phyloP scores from a whole-genome alignment of 2,329 filamentous ascomycete species.

The Arthrobotrys entomopaga region DNA sequence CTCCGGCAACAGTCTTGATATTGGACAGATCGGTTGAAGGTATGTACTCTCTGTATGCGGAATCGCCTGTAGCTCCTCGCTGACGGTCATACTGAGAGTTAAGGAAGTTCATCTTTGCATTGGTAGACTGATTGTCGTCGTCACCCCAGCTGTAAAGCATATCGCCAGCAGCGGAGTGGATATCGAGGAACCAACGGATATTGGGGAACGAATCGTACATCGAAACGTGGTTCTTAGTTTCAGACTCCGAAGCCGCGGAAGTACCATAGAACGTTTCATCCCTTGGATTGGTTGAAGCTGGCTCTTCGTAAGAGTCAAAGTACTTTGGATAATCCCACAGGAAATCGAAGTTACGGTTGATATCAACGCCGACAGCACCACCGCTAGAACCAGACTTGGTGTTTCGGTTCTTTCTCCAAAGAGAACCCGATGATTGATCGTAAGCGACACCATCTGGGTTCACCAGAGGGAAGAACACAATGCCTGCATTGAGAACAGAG shows the following conservation, averaged over 20 bases:
- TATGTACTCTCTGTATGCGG: slow-evolving; percentile 64
- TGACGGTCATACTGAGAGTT: slow-evolving; percentile 67
- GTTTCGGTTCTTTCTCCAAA: slow-evolving; percentile 71
- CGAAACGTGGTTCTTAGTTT: slow-evolving; percentile 69
- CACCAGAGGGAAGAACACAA: slow-evolving; percentile 67
- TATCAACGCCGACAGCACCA: slow-evolving; percentile 65
- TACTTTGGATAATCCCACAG: slow-evolving; percentile 68
- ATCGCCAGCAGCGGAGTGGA: slow-evolving; percentile 68
- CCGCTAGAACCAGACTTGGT: slow-evolving; percentile 61
- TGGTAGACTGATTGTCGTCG: slow-evolving; percentile 66
- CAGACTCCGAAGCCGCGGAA: slow-evolving; percentile 68
- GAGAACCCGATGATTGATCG: slow-evolving; percentile 66
- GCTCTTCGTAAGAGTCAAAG: slow-evolving; percentile 61
- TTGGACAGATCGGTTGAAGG: slow-evolving; percentile 61
- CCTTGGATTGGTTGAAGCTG: slow-evolving; percentile 63
- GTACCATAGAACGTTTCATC: slow-evolving; percentile 67
- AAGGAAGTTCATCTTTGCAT: slow-evolving; percentile 66
- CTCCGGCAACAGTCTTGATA: slow-evolving; percentile 60
- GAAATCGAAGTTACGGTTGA: slow-evolving; percentile 71
- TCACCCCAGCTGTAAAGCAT: slow-evolving; percentile 71
- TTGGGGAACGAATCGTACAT: slow-evolving; percentile 66
- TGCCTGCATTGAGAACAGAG: slow-evolving; percentile 66
- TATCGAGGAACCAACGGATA: slow-evolving; percentile 70
- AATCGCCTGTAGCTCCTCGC: slow-evolving; percentile 65
- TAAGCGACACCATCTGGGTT: slow-evolving; percentile 69